A percentile compares a stretch with the other conserved stretches of the same genome.
Conservation (phyloP, 306 rosid species). For the Oxytropis ochrocephala region DNA sequence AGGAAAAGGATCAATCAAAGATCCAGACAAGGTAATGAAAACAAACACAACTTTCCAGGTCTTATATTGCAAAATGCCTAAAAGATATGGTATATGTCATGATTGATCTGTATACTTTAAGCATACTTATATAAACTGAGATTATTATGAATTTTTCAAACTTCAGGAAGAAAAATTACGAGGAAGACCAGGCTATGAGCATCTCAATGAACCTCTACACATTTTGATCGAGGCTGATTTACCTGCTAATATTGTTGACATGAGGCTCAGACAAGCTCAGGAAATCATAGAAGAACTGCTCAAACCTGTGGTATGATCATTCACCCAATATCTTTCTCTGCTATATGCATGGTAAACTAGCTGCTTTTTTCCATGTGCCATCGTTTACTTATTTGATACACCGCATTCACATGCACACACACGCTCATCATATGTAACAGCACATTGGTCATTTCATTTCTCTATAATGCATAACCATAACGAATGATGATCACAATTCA, state of each 20-base stretch:
- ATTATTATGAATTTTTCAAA: conserved; percentile 16
- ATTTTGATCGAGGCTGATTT: conserved; percentile 90
- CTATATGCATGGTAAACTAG: neutral
- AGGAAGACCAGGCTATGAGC: conserved; percentile 97
- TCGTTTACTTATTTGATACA: neutral
- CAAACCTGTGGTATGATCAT: conserved; percentile 80
- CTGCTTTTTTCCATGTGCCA: neutral
- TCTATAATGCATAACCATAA: neutral
- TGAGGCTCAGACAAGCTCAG: conserved; percentile 93
- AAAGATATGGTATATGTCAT: neutral
- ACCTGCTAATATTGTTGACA: conserved; percentile 74
- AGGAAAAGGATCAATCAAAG: conserved; percentile 93
- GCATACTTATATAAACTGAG: neutral
- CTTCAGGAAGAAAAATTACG: conserved; percentile 86
- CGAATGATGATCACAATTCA: neutral
- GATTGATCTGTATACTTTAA: neutral
- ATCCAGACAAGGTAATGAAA: conserved; percentile 69
- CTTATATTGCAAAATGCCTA: neutral
- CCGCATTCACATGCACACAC: too few species aligned
- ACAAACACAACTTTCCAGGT: neutral
- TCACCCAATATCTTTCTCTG: conserved; percentile 7
- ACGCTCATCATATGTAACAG: neutral
- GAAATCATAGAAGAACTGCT: conserved; percentile 94
- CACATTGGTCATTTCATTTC: neutral
- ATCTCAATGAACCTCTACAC: conserved; percentile 87